Conservation (phyloP, 805 yeast genomes). For the Candida lessepsii region DNA sequence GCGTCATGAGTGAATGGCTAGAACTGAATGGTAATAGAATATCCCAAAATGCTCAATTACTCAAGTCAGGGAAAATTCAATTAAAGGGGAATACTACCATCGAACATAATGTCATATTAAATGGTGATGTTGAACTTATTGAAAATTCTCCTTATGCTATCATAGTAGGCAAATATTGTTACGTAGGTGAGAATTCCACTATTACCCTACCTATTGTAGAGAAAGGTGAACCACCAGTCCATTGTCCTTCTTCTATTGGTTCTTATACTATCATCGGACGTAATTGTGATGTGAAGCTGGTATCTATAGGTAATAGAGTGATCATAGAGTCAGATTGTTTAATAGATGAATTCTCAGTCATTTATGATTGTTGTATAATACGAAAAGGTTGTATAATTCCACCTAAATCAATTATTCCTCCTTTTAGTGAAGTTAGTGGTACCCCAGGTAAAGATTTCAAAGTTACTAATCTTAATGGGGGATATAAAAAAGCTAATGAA, state of each 20-base stretch:
- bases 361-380: slow-evolving; percentile 54
- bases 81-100: slow-evolving; percentile 50
- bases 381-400: slow-evolving; percentile 43
- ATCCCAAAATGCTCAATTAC: slow-evolving; percentile 41
- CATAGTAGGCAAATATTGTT: slow-evolving; percentile 48
- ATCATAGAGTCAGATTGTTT: slow-evolving; percentile 42
- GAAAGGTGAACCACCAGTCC: slow-evolving; percentile 10
- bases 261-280: slow-evolving; percentile 45
- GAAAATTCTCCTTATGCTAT: slow-evolving; percentile 26
- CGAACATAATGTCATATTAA: slow-evolving; percentile 29
- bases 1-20: slow-evolving; percentile 35
- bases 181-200: slow-evolving; percentile 26
- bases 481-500: slow-evolving; percentile 38
- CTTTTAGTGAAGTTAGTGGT: slow-evolving; percentile 47
- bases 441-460: slow-evolving; percentile 32
- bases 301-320: slow-evolving; percentile 50
- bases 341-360: slow-evolving; percentile 34
- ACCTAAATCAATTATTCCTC: slow-evolving; percentile 46
- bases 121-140: slow-evolving; percentile 29
- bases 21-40: slow-evolving; percentile 55
- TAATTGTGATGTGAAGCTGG: slow-evolving; percentile 30
- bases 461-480: slow-evolving; percentile 25
- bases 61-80: slow-evolving; percentile 42
- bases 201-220: slow-evolving; percentile 21
- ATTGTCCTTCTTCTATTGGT: slow-evolving; percentile 41